Conservation (phyloP, 139 green algal species). For the Auxenochlorella protothecoides region DNA sequence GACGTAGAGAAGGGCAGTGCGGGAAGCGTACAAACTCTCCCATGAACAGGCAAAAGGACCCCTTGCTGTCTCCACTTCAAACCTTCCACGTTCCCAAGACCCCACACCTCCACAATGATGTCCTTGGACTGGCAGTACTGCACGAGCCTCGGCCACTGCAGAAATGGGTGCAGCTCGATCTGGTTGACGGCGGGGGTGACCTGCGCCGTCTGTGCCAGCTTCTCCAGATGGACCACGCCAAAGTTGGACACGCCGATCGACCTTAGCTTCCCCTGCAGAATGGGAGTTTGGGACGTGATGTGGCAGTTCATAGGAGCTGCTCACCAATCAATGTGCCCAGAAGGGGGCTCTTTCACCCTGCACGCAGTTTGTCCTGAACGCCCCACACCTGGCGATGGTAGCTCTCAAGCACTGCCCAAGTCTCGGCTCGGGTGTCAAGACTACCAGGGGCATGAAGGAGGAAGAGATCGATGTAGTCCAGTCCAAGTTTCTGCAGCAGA, state of each 20-base stretch:
- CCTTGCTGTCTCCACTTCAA: no score
- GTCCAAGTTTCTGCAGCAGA: background rate
- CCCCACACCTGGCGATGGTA: no score
- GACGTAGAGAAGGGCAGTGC: no score
- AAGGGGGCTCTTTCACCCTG: background rate
- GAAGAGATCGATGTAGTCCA: constrained; percentile 18
- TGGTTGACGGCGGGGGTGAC: constrained; percentile 60
- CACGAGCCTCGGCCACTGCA: constrained; percentile 38
- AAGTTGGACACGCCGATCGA: constrained; percentile 61
- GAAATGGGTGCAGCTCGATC: constrained; percentile 45
- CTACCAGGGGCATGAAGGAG: constrained; percentile 47
- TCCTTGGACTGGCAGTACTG: constrained; percentile 31
- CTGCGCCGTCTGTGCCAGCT: constrained; percentile 33
- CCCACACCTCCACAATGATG: constrained; percentile 39
- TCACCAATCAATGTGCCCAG: no score
- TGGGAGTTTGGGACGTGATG: no score
- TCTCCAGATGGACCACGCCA: constrained; percentile 44
- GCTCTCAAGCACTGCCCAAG: constrained; percentile 47
- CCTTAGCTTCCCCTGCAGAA: no score
- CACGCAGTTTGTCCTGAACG: background rate
- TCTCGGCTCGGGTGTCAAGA: constrained; percentile 18
- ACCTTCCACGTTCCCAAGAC: background rate
- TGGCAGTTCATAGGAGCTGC: no score
- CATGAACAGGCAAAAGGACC: no score
- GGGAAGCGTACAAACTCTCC: no score